Conservation (phyloP, 2,329 filamentous ascomycete genomes). For the Colletotrichum orchidophilum region DNA sequence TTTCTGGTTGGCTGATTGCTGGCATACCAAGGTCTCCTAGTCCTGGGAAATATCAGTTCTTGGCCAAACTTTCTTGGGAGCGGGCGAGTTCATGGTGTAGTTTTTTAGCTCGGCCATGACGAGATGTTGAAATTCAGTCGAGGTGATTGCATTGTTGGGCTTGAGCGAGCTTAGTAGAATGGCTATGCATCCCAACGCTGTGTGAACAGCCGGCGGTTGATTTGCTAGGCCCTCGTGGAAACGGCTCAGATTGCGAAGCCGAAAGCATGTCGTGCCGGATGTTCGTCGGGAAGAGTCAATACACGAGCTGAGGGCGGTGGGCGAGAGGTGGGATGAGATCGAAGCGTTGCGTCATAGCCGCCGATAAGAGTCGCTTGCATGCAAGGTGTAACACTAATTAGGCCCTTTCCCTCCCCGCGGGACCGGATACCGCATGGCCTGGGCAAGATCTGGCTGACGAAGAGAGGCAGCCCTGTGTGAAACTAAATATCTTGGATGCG, state of each 20-base stretch:
- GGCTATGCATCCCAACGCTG: too few species aligned
- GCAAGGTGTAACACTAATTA: conserved; percentile 13
- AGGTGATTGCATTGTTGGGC: background rate
- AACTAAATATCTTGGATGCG: conserved; percentile 11
- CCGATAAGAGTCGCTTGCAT: conserved; percentile 32
- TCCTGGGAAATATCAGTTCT: background rate
- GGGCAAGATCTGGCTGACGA: background rate
- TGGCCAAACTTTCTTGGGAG: background rate
- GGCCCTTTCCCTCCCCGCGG: conserved; percentile 13
- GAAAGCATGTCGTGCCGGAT: conserved; percentile 1
- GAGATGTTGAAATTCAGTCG: background rate
- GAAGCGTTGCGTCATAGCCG: conserved; percentile 31
- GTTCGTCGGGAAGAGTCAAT: background rate
- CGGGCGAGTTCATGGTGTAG: background rate
- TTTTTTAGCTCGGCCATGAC: conserved; percentile 10
- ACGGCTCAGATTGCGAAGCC: background rate
- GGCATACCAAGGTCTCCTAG: background rate
- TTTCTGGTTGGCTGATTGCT: background rate
- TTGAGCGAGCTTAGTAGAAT: background rate
- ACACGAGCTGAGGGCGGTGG: conserved; percentile 3
- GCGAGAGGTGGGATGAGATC: conserved; percentile 21
- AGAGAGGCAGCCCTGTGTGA: conserved; percentile 17
- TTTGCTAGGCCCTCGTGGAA: background rate
- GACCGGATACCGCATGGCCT: conserved; percentile 7
- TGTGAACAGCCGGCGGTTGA: background rate